Conservation (phyloP, 1,284 basidiomycete genomes). For the Ceratobasidium theobromae region DNA sequence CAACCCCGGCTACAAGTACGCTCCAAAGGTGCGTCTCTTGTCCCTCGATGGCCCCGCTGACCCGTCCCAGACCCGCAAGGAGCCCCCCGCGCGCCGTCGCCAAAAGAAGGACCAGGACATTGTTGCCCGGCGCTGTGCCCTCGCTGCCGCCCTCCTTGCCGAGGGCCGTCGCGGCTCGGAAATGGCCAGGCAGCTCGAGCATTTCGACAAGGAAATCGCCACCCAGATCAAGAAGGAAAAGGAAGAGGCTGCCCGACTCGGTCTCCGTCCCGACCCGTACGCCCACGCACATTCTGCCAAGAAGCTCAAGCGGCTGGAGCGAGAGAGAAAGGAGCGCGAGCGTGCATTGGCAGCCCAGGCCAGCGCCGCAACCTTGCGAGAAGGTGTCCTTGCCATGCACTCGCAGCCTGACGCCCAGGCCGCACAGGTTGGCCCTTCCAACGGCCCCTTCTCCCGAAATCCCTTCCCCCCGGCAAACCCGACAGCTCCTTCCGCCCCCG, state of each 20-base stretch:
- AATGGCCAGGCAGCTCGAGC: slow-evolving; percentile 19
- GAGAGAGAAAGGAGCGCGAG: slow-evolving; percentile 23
- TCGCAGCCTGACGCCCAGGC: slow-evolving; percentile 20
- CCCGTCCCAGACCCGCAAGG: slow-evolving; percentile 5
- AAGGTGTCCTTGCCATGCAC: slow-evolving; percentile 26
- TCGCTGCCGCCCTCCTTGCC: slow-evolving; percentile 24
- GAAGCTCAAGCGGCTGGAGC: slow-evolving; percentile 26
- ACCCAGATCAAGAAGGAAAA: slow-evolving; percentile 29
- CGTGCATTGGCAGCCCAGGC: slow-evolving; percentile 27
- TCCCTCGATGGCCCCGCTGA: background rate
- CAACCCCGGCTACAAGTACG: slow-evolving; percentile 29
- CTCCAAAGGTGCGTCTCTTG: slow-evolving; percentile 9
- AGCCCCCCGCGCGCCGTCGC: slow-evolving; percentile 25
- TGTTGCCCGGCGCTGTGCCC: slow-evolving; percentile 26
- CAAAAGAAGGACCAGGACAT: slow-evolving; percentile 31
- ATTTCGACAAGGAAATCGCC: slow-evolving; percentile 27
- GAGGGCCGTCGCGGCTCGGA: slow-evolving; percentile 25
- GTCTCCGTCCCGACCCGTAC: slow-evolving; percentile 21
- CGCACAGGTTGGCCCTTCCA: background rate
- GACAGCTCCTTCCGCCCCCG: slow-evolving; percentile 1
- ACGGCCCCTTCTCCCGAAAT: background rate
- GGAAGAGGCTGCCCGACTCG: slow-evolving; percentile 25
- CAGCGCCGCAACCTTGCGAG: slow-evolving; percentile 2
- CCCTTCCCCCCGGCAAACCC: background rate
- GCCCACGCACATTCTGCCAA: slow-evolving; percentile 27